Evolutionary conservation across 176 grass and related monocot genomes (phyloP).

Genomic region (Avena eriantha): DNA sequence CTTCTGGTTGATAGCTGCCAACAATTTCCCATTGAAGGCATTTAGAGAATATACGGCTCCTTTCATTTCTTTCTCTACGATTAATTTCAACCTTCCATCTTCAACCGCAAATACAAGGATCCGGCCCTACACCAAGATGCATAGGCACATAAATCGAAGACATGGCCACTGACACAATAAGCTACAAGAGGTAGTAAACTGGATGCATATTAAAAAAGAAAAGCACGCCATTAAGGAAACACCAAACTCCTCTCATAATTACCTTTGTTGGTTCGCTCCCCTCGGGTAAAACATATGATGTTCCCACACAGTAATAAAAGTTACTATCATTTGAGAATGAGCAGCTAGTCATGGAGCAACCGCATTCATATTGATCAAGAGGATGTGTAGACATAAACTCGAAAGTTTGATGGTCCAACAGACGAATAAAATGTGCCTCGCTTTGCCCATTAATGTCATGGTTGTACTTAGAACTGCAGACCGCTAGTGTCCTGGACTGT

Average conservation of each 20-base stretch:
- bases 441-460: conserved; percentile 62
- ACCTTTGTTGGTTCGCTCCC: conserved; percentile 97
- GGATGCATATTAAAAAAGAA: not conserved
- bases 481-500: conserved; percentile 77
- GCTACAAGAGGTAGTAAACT: not conserved
- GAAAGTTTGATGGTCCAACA: conserved; percentile 93
- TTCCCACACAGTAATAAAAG: conserved; percentile 91
- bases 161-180: not conserved
- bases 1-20: conserved; percentile 71
- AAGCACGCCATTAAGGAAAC: not conserved
- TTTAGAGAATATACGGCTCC: conserved; percentile 85
- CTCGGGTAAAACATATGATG: conserved; percentile 92
- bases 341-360: conserved; percentile 91
- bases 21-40: conserved; percentile 72
- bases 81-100: conserved; percentile 79
- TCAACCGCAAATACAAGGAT: conserved; percentile 95
- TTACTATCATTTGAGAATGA: conserved; percentile 88
- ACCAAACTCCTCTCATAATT: not conserved
- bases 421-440: conserved; percentile 77
- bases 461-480: conserved; percentile 71
- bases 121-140: conserved; percentile 62
- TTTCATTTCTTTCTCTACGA: conserved; percentile 94
- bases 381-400: conserved; percentile 76
- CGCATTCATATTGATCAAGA: conserved; percentile 81
- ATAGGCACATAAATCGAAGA: not conserved